Conservation (phyloP, 2,329 filamentous ascomycete species). For the Trichoderma breve region DNA sequence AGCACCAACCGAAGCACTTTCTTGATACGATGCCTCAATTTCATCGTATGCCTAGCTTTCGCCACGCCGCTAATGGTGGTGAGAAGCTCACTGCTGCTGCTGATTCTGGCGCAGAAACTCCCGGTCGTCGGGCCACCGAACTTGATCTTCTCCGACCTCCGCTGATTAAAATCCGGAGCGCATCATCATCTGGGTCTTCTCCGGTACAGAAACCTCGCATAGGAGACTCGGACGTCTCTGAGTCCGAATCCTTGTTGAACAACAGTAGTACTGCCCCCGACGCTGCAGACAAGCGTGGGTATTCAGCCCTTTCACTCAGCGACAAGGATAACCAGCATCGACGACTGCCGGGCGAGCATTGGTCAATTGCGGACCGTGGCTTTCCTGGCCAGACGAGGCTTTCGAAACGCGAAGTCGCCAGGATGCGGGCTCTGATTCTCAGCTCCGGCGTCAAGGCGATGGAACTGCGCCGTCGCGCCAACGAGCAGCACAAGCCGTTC, state of each 20-base stretch:
- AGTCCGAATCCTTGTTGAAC: slow-evolving; percentile 37
- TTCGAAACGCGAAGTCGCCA: slow-evolving; percentile 72
- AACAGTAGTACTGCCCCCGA: slow-evolving; percentile 27
- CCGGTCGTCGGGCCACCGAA: slow-evolving; percentile 43
- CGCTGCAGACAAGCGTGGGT: slow-evolving; percentile 37
- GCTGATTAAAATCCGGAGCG: slow-evolving; percentile 46
- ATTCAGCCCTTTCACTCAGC: slow-evolving; percentile 33
- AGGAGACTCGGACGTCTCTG: slow-evolving; percentile 38
- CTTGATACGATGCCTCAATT: slow-evolving; percentile 54
- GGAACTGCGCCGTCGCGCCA: slow-evolving; percentile 68
- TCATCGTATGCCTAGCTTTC: slow-evolving; percentile 35
- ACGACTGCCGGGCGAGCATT: slow-evolving; percentile 41
- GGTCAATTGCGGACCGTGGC: slow-evolving; percentile 50
- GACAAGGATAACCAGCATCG: slow-evolving; percentile 26
- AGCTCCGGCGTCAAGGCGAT: slow-evolving; percentile 87
- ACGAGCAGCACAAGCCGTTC: slow-evolving; percentile 44
- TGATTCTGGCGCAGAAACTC: neutral
- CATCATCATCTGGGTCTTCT: slow-evolving; percentile 40
- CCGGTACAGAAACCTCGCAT: slow-evolving; percentile 25
- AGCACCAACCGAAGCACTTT: slow-evolving; percentile 43
- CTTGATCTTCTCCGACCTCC: slow-evolving; percentile 51
- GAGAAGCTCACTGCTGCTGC: slow-evolving; percentile 24
- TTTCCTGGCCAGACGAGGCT: slow-evolving; percentile 40
- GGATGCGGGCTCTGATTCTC: slow-evolving; percentile 73
- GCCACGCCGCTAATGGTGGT: slow-evolving; percentile 21